Conservation (phyloP, 78 protist species). For the Planoprotostelium fungivorum region DNA sequence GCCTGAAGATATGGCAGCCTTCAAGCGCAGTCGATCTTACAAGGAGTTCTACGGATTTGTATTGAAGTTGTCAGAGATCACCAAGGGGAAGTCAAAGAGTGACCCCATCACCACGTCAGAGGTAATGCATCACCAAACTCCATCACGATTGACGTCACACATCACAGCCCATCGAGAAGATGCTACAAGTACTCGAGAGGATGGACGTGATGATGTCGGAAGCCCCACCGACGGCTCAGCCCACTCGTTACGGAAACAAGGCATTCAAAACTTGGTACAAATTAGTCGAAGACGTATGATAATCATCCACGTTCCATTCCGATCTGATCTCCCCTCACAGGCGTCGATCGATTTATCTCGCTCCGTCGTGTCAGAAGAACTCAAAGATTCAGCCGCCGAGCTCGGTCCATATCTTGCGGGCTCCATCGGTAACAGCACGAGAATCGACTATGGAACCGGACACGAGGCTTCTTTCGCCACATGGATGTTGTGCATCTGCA, state of each 20-base stretch:
- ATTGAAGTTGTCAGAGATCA: not conserved
- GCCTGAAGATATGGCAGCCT: not conserved
- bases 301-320: not conserved
- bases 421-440: slow-evolving; percentile 79
- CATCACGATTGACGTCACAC: not conserved
- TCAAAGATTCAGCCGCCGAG: slow-evolving; percentile 53
- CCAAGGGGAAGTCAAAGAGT: not conserved
- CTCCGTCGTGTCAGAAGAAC: slow-evolving; percentile 8
- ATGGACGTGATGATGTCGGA: slow-evolving; percentile 32
- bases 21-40: not conserved
- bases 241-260: slow-evolving; percentile 79
- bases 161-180: slow-evolving; percentile 10
- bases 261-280: slow-evolving; percentile 64
- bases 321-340: too few species aligned
- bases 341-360: slow-evolving; percentile 5
- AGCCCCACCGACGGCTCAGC: slow-evolving; percentile 66
- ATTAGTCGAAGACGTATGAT: not conserved
- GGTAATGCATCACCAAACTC: not conserved
- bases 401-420: slow-evolving; percentile 67
- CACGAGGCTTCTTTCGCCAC: slow-evolving; percentile 82
- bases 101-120: not conserved
- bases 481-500: slow-evolving; percentile 19
- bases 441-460: slow-evolving; percentile 99
- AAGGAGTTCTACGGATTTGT: not conserved
- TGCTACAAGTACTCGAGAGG: slow-evolving; percentile 20